Conservation (phyloP, 2,329 filamentous ascomycete genomes). For the Curvularia sp. region DNA sequence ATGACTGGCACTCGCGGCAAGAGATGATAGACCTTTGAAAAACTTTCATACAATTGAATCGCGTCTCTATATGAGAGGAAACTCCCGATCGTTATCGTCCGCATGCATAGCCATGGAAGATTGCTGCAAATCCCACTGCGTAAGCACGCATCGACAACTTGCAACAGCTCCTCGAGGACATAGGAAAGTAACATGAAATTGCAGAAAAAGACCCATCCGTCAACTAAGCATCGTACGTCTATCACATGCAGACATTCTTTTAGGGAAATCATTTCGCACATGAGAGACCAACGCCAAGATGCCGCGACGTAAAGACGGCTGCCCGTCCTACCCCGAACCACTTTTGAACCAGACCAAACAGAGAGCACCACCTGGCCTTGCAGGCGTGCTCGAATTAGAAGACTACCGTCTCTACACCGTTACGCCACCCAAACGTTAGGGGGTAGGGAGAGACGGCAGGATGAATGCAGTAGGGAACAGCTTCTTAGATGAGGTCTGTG, state of each 20-base stretch:
- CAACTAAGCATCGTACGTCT: constrained; percentile 47
- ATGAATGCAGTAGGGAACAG: constrained; percentile 32
- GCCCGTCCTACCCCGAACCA: constrained; percentile 43
- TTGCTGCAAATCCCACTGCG: constrained; percentile 37
- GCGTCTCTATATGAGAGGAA: constrained; percentile 50
- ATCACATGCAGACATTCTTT: constrained; percentile 48
- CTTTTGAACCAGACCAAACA: constrained; percentile 47
- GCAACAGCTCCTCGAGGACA: constrained; percentile 43
- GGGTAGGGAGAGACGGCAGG: constrained; percentile 36
- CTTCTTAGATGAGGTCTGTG: constrained; percentile 52
- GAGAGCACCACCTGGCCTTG: constrained; percentile 40
- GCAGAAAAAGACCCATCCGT: constrained; percentile 39
- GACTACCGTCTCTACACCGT: constrained; percentile 37
- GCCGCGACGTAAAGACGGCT: constrained; percentile 47
- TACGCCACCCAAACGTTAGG: constrained; percentile 35
- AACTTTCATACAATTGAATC: constrained; percentile 46
- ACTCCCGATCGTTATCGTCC: constrained; percentile 50
- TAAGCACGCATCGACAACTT: constrained; percentile 47
- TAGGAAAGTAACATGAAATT: constrained; percentile 47
- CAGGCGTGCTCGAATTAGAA: constrained; percentile 46
- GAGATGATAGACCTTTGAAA: constrained; percentile 19
- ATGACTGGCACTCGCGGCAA: background rate
- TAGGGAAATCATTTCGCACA: constrained; percentile 51
- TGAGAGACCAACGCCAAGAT: constrained; percentile 54
- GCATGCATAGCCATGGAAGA: constrained; percentile 47